Percentiles rank a stretch among this genome's conserved stretches.
These are phyloP conservation scores for Penicillium daleae DNA, from an alignment of 495 filamentous ascomycete species.

Conservation along the genomic window DNA sequence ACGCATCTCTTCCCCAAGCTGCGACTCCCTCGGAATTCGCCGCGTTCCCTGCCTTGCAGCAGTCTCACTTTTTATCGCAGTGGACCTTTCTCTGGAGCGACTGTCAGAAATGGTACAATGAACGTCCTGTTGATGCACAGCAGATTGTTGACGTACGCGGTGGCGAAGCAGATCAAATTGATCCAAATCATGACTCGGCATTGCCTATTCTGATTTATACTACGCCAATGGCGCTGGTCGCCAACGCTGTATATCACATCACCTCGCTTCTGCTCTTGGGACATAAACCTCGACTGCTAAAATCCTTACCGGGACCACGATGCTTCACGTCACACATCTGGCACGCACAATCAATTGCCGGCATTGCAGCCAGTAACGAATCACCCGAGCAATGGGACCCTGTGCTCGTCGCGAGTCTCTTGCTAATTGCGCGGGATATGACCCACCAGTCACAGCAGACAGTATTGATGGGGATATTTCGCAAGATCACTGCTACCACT, in stretches of 20 bases:
- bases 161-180: slow-evolving; percentile 30
- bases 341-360: slow-evolving; percentile 35
- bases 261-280: slow-evolving; percentile 28
- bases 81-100: slow-evolving; percentile 36
- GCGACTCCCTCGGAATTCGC: slow-evolving; percentile 18
- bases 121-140: slow-evolving; percentile 27
- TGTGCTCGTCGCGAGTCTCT: slow-evolving; percentile 26
- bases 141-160: slow-evolving; percentile 34
- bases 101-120: slow-evolving; percentile 37
- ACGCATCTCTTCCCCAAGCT: slow-evolving; percentile 14
- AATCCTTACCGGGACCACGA: slow-evolving; percentile 31
- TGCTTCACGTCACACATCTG: slow-evolving; percentile 35
- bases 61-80: slow-evolving; percentile 32
- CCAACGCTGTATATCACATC: slow-evolving; percentile 32
- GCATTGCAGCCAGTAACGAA: slow-evolving; percentile 31
- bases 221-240: slow-evolving; percentile 37
- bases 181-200: slow-evolving; percentile 30
- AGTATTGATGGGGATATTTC: slow-evolving; percentile 20
- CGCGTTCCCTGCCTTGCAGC: slow-evolving; percentile 27
- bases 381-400: slow-evolving; percentile 35
- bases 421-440: slow-evolving; percentile 30
- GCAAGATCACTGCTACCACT: slow-evolving; percentile 20
- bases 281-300: slow-evolving; percentile 31
- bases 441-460: slow-evolving; percentile 32
- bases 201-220: slow-evolving; percentile 35